A percentile compares a stretch with the other conserved stretches of the same genome.
Evolutionary conservation across 495 filamentous ascomycete species (phyloP).

Genomic region (Pseudevernia furfuracea): DNA sequence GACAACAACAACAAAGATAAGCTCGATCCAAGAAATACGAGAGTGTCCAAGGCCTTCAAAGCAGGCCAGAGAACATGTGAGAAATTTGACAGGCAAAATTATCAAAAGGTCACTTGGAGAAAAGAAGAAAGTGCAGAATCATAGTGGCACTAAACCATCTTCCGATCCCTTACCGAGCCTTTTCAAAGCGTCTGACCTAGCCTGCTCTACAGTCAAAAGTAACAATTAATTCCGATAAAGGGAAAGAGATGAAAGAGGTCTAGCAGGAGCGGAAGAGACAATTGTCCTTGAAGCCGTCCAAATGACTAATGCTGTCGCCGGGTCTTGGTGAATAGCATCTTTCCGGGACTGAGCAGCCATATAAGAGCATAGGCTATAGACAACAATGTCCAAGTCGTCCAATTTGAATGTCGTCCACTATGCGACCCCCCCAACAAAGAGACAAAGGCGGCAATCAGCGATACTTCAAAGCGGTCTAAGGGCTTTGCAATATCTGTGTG

Average conservation of each 20-base stretch:
- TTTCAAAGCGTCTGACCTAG: not conserved
- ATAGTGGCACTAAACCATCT: not conserved
- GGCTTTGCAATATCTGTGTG: not conserved
- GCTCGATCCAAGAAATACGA: not conserved
- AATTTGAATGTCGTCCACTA: not conserved
- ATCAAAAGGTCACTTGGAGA: not conserved
- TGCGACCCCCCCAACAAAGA: accelerated
- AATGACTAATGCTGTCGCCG: not conserved
- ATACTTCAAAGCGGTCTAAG: not conserved
- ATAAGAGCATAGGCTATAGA: not conserved
- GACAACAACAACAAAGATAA: not conserved
- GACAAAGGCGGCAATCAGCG: not conserved
- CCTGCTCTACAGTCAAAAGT: not conserved
- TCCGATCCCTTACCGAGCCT: too few species aligned
- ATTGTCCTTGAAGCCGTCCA: not conserved
- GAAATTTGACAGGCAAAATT: not conserved
- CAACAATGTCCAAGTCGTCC: not conserved
- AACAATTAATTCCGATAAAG: not conserved
- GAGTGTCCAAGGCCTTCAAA: not conserved
- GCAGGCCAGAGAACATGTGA: not conserved
- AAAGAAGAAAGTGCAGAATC: not conserved
- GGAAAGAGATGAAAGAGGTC: not conserved
- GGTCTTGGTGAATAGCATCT: not conserved
- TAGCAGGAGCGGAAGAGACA: not conserved
- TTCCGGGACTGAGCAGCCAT: not conserved